Evolutionary conservation across 805 yeast genomes (phyloP).

Genomic region (Ogataea nonfermentans): DNA sequence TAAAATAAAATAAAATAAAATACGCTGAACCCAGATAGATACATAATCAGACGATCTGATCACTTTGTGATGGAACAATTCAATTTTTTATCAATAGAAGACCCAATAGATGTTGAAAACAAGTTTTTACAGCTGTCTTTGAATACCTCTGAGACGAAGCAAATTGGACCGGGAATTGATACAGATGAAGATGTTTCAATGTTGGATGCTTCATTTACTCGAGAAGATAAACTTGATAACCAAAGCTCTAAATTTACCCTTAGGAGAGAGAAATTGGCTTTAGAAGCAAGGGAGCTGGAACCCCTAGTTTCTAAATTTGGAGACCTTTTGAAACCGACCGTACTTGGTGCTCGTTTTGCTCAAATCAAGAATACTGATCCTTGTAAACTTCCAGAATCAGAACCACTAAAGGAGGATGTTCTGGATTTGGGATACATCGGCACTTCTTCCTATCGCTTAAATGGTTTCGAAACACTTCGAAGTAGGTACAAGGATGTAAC

Average conservation of each 20-base stretch:
- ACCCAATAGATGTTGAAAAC: conserved; percentile 14
- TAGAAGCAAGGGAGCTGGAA: background rate
- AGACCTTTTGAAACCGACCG: conserved; percentile 20
- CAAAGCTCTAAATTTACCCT: background rate
- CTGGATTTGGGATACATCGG: conserved; percentile 3
- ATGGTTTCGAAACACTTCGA: too few relatives aligned
- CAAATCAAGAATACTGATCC: background rate
- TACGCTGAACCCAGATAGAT: too few relatives aligned
- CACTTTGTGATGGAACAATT: conserved; percentile 16
- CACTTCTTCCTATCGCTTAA: background rate
- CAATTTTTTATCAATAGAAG: conserved; percentile 10
- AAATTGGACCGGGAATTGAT: background rate
- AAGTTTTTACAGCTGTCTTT: conserved; percentile 12
- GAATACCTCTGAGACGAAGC: background rate
- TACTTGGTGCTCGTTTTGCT: conserved; percentile 25
- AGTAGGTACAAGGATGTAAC: conserved; percentile 11
- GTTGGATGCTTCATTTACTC: conserved; percentile 16
- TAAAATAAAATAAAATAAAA: too few relatives aligned
- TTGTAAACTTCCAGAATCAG: background rate
- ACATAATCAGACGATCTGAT: too few relatives aligned
- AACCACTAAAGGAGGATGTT: background rate
- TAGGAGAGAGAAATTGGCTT: too few relatives aligned
- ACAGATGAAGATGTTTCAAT: conserved; percentile 20
- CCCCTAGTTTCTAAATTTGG: background rate
- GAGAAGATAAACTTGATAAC: background rate